phyloP scores from a whole-genome alignment of 768 basidiomycete genomes.

The Porphyrellus cyaneotinctus region DNA sequence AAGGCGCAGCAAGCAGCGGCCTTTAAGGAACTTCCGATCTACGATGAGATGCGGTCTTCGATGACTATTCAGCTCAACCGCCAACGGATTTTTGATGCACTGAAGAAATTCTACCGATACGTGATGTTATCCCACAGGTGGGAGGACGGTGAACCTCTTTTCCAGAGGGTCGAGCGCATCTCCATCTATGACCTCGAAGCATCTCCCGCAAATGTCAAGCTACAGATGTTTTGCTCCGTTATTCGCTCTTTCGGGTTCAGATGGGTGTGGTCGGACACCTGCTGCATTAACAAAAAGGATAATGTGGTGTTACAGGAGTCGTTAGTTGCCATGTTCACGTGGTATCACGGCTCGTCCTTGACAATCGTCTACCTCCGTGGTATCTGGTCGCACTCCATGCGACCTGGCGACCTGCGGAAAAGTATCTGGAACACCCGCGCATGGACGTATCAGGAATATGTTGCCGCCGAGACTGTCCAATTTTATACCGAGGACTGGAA shows the following conservation, averaged over 20 bases:
- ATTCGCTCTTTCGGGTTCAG: neutral
- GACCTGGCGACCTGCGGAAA: neutral
- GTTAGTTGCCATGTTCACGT: constrained; percentile 1
- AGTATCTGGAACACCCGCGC: constrained; percentile 16
- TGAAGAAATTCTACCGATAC: constrained; percentile 8
- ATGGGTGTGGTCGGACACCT: constrained; percentile 19
- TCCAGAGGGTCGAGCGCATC: constrained; percentile 3
- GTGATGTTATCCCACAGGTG: constrained; percentile 12
- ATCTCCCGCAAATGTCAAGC: constrained; percentile 3
- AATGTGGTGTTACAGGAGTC: constrained; percentile 11
- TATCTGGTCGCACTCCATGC: neutral
- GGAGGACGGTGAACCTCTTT: constrained; percentile 2
- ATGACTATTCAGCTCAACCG: neutral
- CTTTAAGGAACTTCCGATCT: constrained; percentile 4
- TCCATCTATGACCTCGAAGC: constrained; percentile 3
- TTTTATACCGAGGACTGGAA: constrained; percentile 8
- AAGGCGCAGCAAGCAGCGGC: constrained; percentile 7
- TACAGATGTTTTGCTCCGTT: constrained; percentile 5
- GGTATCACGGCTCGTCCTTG: neutral
- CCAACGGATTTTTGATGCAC: constrained; percentile 2
- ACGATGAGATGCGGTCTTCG: constrained; percentile 2
- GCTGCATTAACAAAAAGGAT: neutral
- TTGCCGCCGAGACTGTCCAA: constrained; percentile 6
- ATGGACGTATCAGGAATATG: constrained; percentile 2
- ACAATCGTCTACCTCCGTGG: constrained; percentile 13